A percentile compares a stretch with the other conserved stretches of the same genome.
phyloP scores from a whole-genome alignment of 1,139 yeast species.

The Yamadazyma kanchanaburiensis region DNA sequence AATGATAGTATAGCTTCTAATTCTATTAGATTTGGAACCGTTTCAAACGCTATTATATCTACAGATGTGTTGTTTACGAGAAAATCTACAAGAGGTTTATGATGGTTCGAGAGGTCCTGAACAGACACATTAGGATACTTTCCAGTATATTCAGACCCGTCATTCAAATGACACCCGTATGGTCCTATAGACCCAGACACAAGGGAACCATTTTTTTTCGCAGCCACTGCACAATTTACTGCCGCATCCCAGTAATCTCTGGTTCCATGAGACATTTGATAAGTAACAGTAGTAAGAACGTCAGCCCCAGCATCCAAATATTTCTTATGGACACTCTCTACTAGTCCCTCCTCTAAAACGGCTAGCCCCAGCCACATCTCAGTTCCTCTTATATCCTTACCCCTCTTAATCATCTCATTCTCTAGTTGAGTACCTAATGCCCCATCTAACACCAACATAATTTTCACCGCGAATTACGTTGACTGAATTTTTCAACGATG shows the following conservation, averaged over 20 bases:
- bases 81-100: conserved; percentile 42
- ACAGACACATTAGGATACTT: conserved; percentile 36
- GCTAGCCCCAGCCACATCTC: not conserved
- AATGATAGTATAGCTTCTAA: conserved; percentile 27
- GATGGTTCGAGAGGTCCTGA: conserved; percentile 40
- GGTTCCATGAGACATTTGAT: conserved; percentile 53
- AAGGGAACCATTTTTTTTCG: conserved; percentile 17
- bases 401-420: conserved; percentile 11
- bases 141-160: conserved; percentile 71
- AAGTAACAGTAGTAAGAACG: conserved; percentile 55
- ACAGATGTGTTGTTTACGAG: conserved; percentile 34
- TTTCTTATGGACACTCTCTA: conserved; percentile 47
- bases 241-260: conserved; percentile 28
- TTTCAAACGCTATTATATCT: conserved; percentile 60
- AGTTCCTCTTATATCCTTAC: not conserved
- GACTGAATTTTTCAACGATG: conserved; percentile 4
- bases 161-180: conserved; percentile 61
- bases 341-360: conserved; percentile 19
- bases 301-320: conserved; percentile 57
- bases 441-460: conserved; percentile 23
- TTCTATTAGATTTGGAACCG: conserved; percentile 58
- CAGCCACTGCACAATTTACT: conserved; percentile 22
- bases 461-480: conserved; percentile 1
- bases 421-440: conserved; percentile 32
- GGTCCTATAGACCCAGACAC: conserved; percentile 63